Evolutionary conservation across 768 basidiomycete genomes (phyloP), one percentile per base, ranked within the genome.

Genomic region (Amanita pseudoporphyria): DNA sequence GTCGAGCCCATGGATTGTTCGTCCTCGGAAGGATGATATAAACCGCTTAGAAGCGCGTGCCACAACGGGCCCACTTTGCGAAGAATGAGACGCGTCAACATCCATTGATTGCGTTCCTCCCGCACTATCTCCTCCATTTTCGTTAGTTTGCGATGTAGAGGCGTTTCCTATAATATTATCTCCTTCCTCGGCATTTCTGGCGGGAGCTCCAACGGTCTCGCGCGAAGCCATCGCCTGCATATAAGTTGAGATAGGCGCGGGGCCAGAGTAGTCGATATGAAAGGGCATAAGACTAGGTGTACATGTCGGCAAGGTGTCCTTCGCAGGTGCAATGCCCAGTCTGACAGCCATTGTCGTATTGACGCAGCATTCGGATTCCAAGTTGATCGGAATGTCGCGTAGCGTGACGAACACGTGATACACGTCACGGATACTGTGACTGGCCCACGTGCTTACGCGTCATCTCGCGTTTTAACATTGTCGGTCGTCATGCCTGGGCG

Each of bases 201-300:
- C 41, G 21, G 64, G 63, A n/a, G 63, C 56, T 21, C 62, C 65
- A 35, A 62, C 58, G 14, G 55, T 56, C 30, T 63, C 63, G 21
- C 61, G 60, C 7, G 70, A 61, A n/a, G 68, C 61, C n/a, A 72
- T 73, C 46, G 82, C 70, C 39, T 73, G 74, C 62, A 91, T 81
- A 62, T 82, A 92, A 5, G 82, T 82, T 3, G 82, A 83, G 14
- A 91, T 68, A 5, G 82, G 79, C 1, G 88, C 87, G 16, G 74
- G 72, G 0, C 89, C 89, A 9, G 73, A 69, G 62, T 88, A 79
- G 10, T 71, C 64, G 41, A 91, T 80, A 56, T 84, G 79, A 54
- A 93, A 92, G 4, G 89, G 89, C 85, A 93, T 88, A 26, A 93
- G 72, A 59, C 81, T 73, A 1, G 85, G 87, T 2, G 65, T 68